Conservation (phyloP, 345 rosid genomes). For the Pistacia vera region DNA sequence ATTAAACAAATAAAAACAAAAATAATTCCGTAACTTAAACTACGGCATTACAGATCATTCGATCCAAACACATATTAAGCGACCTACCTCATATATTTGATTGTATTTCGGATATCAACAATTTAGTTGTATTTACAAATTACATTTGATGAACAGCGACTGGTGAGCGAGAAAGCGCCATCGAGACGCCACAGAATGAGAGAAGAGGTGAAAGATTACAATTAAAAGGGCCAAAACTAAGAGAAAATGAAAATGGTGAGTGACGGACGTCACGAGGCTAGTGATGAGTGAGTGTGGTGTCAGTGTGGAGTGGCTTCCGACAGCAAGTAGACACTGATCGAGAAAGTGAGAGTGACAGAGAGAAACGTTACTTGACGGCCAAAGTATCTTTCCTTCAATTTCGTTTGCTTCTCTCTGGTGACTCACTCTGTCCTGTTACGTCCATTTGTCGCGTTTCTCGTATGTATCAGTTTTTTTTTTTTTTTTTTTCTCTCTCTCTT, state of each 20-base stretch:
- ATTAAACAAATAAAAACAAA: conserved; percentile 7
- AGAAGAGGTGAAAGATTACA: conserved; percentile 2
- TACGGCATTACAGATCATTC: conserved; percentile 10
- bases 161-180: conserved; percentile 13
- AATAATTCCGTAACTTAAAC: conserved; percentile 5
- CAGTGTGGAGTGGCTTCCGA: neutral
- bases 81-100: neutral
- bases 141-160: neutral
- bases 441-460: neutral
- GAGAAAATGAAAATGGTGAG: neutral
- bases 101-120: neutral
- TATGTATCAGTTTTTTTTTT: neutral
- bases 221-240: neutral
- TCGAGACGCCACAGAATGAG: conserved; percentile 30
- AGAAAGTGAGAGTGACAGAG: conserved; percentile 9
- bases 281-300: neutral
- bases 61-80: conserved; percentile 11
- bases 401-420: neutral
- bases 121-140: neutral
- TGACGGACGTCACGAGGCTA: conserved; percentile 23
- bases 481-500: neutral
- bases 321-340: neutral
- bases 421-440: neutral
- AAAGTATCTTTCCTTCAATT: conserved; percentile 16
- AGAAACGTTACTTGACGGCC: conserved; percentile 30